A percentile compares a stretch with the other conserved stretches of the same genome.
phyloP scores from a whole-genome alignment of 371 early-diverging fungal genomes.

The Mucor mucedo region DNA sequence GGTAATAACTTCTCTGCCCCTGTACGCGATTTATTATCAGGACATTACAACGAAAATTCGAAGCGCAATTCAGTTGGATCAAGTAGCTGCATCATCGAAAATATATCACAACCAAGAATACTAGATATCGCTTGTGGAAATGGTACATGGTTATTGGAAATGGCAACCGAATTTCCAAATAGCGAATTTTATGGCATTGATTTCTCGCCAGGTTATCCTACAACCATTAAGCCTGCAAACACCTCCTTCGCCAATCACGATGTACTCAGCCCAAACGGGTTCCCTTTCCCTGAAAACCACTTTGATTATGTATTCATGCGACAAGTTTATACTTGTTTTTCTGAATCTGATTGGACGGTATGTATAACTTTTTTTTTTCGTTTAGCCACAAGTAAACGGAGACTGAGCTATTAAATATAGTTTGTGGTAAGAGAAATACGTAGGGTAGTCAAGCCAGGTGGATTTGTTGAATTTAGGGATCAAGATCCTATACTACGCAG shows the following conservation, averaged over 20 bases:
- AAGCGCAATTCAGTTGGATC: conserved; percentile 16
- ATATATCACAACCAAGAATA: conserved; percentile 27
- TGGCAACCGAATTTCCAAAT: conserved; percentile 60
- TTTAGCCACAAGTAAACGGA: not conserved
- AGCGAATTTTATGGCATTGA: conserved; percentile 59
- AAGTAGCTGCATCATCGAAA: not conserved
- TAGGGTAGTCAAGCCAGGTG: conserved; percentile 62
- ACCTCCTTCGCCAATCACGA: conserved; percentile 51
- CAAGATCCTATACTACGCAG: conserved; percentile 51
- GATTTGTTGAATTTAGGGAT: conserved; percentile 60
- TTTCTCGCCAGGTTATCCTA: conserved; percentile 52
- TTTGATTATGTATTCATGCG: conserved; percentile 67
- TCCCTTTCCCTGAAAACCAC: conserved; percentile 56
- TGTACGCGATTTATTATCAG: conserved; percentile 38
- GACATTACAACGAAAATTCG: conserved; percentile 1
- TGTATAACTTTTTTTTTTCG: not conserved
- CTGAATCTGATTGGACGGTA: conserved; percentile 40
- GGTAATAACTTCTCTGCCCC: conserved; percentile 48
- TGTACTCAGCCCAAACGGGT: conserved; percentile 41
- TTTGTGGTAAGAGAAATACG: conserved; percentile 31
- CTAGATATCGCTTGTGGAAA: conserved; percentile 53
- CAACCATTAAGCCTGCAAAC: conserved; percentile 57
- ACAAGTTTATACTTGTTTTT: conserved; percentile 46
- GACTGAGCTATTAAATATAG: conserved; percentile 2
- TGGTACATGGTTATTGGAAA: conserved; percentile 57